A percentile compares a stretch with the other conserved stretches of the same genome.
Conservation (phyloP, 169 alveolate species). For the Plasmodium vinckei region DNA sequence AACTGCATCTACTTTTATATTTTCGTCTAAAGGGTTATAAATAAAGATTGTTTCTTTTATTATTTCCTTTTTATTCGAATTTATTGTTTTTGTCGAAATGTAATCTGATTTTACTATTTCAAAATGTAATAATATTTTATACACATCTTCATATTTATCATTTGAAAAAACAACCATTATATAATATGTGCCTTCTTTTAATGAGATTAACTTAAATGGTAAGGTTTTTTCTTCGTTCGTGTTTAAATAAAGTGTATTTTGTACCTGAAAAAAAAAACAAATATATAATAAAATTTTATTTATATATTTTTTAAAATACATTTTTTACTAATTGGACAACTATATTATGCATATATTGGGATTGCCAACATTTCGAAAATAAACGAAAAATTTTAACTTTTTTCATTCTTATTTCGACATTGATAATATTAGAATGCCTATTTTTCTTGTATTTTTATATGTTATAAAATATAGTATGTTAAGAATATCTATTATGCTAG, state of each 20-base stretch:
- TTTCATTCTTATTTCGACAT: no score
- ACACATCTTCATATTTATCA: slow-evolving; percentile 69
- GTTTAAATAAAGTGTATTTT: slow-evolving; percentile 12
- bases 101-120: slow-evolving; percentile 42
- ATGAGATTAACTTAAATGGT: slow-evolving; percentile 37
- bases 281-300: no score
- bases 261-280: slow-evolving; percentile 17
- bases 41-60: slow-evolving; percentile 42
- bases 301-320: no score
- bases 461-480: neutral
- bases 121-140: slow-evolving; percentile 62
- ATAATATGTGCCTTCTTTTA: slow-evolving; percentile 53
- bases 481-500: neutral
- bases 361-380: no score
- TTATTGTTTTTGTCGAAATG: slow-evolving; percentile 29
- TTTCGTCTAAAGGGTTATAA: slow-evolving; percentile 67
- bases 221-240: slow-evolving; percentile 47
- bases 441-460: neutral
- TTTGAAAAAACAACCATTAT: slow-evolving; percentile 49
- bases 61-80: slow-evolving; percentile 57
- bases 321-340: no score
- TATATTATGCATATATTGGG: no score
- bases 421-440: neutral
- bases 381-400: no score
- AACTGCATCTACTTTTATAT: slow-evolving; percentile 53